Evolutionary conservation across 768 basidiomycete species (phyloP).

Genomic region (Pholiota conissans): DNA sequence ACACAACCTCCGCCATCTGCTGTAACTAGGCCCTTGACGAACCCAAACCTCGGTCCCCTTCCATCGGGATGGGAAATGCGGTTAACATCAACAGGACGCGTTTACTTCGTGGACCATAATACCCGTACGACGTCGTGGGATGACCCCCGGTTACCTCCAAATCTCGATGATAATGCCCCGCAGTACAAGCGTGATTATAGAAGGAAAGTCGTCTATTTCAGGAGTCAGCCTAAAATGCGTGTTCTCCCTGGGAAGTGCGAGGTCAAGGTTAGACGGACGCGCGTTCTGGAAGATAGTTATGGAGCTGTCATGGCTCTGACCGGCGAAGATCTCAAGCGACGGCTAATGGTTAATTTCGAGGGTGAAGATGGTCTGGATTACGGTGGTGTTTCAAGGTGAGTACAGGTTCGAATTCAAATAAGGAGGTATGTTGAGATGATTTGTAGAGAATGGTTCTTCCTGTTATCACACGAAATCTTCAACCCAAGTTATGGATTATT

Average conservation of each 20-base stretch:
- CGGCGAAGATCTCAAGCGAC: constrained; percentile 67
- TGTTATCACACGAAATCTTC: constrained; percentile 81
- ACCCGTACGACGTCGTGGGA: constrained; percentile 91
- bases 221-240: constrained; percentile 85
- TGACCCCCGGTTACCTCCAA: constrained; percentile 83
- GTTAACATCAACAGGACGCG: constrained; percentile 76
- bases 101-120: constrained; percentile 94
- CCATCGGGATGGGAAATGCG: constrained; percentile 97
- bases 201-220: constrained; percentile 90
- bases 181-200: constrained; percentile 95
- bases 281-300: constrained; percentile 87
- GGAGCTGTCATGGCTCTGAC: constrained; percentile 80
- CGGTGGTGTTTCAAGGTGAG: constrained; percentile 72
- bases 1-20: constrained; percentile 51
- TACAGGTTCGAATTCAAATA: not conserved
- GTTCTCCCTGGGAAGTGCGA: constrained; percentile 81
- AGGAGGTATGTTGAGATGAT: not conserved
- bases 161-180: constrained; percentile 85
- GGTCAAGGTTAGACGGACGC: constrained; percentile 75
- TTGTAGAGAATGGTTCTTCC: constrained; percentile 82
- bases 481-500: constrained; percentile 82
- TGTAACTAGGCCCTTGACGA: constrained; percentile 47
- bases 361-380: constrained; percentile 82
- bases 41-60: constrained; percentile 72
- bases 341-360: constrained; percentile 74